Percentiles rank a stretch among this genome's conserved stretches.
These are phyloP conservation scores for Nothophoma quercina DNA, from an alignment of 2,329 filamentous ascomycete genomes.

Conservation along the genomic window DNA sequence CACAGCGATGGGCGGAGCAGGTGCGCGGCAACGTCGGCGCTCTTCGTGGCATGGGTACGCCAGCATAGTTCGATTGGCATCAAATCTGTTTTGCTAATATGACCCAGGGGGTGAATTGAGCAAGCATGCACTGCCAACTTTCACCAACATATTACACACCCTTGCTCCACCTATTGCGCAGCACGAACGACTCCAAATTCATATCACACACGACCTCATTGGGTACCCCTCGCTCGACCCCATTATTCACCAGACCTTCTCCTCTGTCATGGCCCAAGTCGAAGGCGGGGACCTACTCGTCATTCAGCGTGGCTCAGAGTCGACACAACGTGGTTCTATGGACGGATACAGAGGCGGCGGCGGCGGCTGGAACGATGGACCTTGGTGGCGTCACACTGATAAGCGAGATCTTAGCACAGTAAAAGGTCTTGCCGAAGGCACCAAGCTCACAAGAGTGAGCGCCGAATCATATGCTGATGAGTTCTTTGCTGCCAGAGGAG, in stretches of 20 bases:
- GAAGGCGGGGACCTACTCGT: slow-evolving; percentile 96
- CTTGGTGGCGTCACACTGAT: slow-evolving; percentile 85
- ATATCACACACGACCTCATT: slow-evolving; percentile 94
- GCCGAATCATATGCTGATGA: slow-evolving; percentile 88
- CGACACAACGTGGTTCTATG: slow-evolving; percentile 71
- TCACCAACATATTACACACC: slow-evolving; percentile 92
- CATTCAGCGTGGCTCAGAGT: slow-evolving; percentile 90
- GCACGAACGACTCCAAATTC: slow-evolving; percentile 95
- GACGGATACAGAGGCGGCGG: slow-evolving; percentile 64
- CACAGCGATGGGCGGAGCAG: slow-evolving; percentile 94
- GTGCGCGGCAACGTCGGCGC: slow-evolving; percentile 87
- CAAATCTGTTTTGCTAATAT: slow-evolving; percentile 18
- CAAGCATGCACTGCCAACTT: slow-evolving; percentile 84
- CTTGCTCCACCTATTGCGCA: slow-evolving; percentile 95
- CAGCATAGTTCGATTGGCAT: not conserved
- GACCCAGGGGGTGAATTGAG: slow-evolving; percentile 74
- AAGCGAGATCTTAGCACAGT: slow-evolving; percentile 81
- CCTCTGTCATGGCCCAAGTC: slow-evolving; percentile 97
- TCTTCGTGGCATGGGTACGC: slow-evolving; percentile 75
- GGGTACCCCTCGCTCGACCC: slow-evolving; percentile 95
- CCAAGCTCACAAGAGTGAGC: slow-evolving; percentile 87
- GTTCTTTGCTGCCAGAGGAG: slow-evolving; percentile 80
- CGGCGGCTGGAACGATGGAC: slow-evolving; percentile 87
- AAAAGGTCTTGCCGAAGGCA: slow-evolving; percentile 82
- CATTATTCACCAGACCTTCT: slow-evolving; percentile 89